Conservation (phyloP, 2,329 filamentous ascomycete species). For the Alternaria conjuncta region DNA sequence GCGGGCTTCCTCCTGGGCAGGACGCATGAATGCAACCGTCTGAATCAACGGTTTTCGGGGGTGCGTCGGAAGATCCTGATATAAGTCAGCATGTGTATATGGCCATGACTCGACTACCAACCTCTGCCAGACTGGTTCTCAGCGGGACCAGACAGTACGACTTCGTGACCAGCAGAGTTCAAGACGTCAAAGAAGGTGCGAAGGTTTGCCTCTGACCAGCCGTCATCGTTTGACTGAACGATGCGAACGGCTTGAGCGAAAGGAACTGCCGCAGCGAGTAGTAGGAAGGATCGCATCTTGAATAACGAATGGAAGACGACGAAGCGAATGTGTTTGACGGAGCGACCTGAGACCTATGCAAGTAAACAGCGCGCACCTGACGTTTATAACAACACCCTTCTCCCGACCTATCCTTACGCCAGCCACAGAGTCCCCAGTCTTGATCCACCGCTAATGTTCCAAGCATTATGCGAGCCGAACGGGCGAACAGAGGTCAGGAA, state of each 20-base stretch:
- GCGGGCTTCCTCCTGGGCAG: slow-evolving; percentile 64
- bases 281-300: slow-evolving; percentile 34
- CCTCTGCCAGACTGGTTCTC: slow-evolving; percentile 69
- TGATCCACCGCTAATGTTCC: not conserved
- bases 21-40: slow-evolving; percentile 66
- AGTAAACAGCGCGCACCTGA: not conserved
- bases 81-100: slow-evolving; percentile 7
- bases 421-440: not conserved
- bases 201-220: slow-evolving; percentile 74
- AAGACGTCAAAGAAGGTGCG: slow-evolving; percentile 66
- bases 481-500: slow-evolving; percentile 1
- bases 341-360: not conserved
- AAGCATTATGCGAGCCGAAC: slow-evolving; percentile 6
- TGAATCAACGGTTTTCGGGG: slow-evolving; percentile 56
- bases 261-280: slow-evolving; percentile 35
- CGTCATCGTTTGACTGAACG: slow-evolving; percentile 73
- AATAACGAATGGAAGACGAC: slow-evolving; percentile 44
- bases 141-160: slow-evolving; percentile 70
- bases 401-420: not conserved
- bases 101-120: slow-evolving; percentile 36
- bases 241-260: slow-evolving; percentile 39
- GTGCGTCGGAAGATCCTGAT: slow-evolving; percentile 60
- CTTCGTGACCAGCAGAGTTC: slow-evolving; percentile 62
- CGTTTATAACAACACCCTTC: slow-evolving; percentile 17
- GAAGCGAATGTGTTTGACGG: slow-evolving; percentile 5